Base-by-base conservation (phyloP, 768 basidiomycete species). In the Mycena albidolilacea region DNA sequence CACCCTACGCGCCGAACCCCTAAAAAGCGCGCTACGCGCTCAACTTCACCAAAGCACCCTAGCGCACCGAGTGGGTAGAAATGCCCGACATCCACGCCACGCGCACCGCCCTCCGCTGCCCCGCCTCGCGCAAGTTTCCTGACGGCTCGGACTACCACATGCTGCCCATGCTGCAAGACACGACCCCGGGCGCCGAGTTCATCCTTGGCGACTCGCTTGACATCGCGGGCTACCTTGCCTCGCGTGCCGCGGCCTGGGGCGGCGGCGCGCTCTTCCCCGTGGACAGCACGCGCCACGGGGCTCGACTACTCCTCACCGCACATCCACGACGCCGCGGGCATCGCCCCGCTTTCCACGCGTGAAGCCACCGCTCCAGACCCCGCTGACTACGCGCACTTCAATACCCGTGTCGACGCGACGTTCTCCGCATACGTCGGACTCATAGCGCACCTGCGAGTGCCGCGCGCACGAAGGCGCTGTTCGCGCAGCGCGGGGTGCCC, bases 21-120 rank as follows among this genome's bases (percentile, higher is more conserved):
- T 64, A 5, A 55, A 71, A 71, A 65, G 17, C 63, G 55, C 63
- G 70, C 55, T 70, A 70, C 39, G 72, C 68, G 12, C 69, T 75
- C 60, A 75, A 71, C 61, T 60, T 67, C 70, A 75, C 65, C 50
- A 55, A 48, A 21, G 66, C 62, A 38, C 65, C 81, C 2, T 83
- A 81, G 77, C 80, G 77, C 78, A 85, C 85, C 15, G 78, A 79
- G 50, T 86, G 85, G 85, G 77, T 86, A 38, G 85, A 85, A 52
- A 82, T 77, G 67, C 84, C 84, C 6, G 83, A 86, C 61, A 83
- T 88, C 71, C 80, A 64, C 59, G 38, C 44, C 6, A 69, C 72
- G 67, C 64, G 75, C 77, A 76, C 75, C 54, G 77, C 78, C 66
- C 69, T 84, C 64, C 79, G 81, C 46, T 79, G 78, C 2, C 55